Conservation (phyloP, 192 early-diverging fungal species). For the Linderina pennispora region DNA sequence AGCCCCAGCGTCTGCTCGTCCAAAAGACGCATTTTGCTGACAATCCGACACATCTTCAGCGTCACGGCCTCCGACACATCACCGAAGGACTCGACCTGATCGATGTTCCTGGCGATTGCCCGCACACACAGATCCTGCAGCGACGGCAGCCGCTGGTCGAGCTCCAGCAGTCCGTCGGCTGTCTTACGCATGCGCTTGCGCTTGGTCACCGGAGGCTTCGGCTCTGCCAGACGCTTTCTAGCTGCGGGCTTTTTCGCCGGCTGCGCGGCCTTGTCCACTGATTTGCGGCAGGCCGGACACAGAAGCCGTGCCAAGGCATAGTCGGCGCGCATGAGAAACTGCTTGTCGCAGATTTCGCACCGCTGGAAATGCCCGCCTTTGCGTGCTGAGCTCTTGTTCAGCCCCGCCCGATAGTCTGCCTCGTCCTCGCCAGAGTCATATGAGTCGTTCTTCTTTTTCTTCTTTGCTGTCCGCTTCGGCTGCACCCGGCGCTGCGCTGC, state of each 20-base stretch:
- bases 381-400: slow-evolving; percentile 33
- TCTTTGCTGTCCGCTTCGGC: slow-evolving; percentile 5
- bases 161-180: slow-evolving; percentile 46
- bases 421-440: slow-evolving; percentile 11
- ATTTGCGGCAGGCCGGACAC: slow-evolving; percentile 29
- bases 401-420: slow-evolving; percentile 10
- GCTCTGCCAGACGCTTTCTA: too few relatives aligned
- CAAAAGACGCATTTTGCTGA: slow-evolving; percentile 67
- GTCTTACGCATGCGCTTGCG: slow-evolving; percentile 24
- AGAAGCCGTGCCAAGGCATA: slow-evolving; percentile 4
- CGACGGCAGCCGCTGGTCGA: slow-evolving; percentile 48
- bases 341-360: slow-evolving; percentile 31
- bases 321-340: slow-evolving; percentile 33
- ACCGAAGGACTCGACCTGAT: slow-evolving; percentile 81
- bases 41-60: slow-evolving; percentile 69
- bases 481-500: slow-evolving; percentile 1
- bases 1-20: slow-evolving; percentile 57
- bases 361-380: slow-evolving; percentile 40
- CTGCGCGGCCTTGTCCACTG: slow-evolving; percentile 19
- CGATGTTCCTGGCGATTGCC: slow-evolving; percentile 70
- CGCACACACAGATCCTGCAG: slow-evolving; percentile 63
- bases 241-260: slow-evolving; percentile 10
- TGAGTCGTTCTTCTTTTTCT: slow-evolving; percentile 15
- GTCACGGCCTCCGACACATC: slow-evolving; percentile 65
- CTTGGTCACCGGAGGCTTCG: too few relatives aligned